Percentiles rank a stretch among this genome's conserved stretches.
Evolutionary conservation across 2,329 filamentous ascomycete species (phyloP).

Genomic region (Diaporthe nobilis): DNA sequence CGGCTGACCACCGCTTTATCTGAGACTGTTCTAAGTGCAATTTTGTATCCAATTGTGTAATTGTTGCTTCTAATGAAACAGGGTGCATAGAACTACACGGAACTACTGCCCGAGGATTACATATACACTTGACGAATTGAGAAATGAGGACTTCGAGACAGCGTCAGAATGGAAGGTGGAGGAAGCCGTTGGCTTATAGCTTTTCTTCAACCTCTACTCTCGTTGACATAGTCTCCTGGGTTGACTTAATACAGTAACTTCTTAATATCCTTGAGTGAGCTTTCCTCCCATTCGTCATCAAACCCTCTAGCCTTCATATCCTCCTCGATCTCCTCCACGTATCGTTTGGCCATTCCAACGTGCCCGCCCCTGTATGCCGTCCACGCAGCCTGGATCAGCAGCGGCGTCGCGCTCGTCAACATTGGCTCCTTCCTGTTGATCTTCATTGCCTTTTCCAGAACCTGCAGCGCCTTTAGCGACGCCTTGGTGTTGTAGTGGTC

Average conservation of each 20-base stretch:
- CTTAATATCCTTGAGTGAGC: background rate
- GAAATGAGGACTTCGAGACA: too few species aligned
- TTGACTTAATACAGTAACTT: background rate
- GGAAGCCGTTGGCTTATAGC: too few species aligned
- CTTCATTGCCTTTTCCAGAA: background rate
- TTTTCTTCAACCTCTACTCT: too few species aligned
- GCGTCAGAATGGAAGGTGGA: too few species aligned
- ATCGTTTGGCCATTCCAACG: background rate
- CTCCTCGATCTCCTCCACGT: background rate
- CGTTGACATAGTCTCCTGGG: too few species aligned
- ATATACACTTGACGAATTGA: too few species aligned
- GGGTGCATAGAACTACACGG: too few species aligned
- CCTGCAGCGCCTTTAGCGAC: background rate
- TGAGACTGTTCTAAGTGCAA: too few species aligned
- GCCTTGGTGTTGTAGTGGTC: background rate
- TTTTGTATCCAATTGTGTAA: too few species aligned
- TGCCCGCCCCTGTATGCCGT: conserved; percentile 14
- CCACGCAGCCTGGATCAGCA: conserved; percentile 20
- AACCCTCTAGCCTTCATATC: conserved; percentile 1
- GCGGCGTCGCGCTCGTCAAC: conserved; percentile 4
- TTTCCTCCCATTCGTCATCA: background rate
- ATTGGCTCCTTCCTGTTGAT: conserved; percentile 17
- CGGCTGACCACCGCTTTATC: too few species aligned
- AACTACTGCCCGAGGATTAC: too few species aligned
- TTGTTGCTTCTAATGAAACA: too few species aligned